Conservation (phyloP, 345 rosid species). For the Eucalyptus curtisii region DNA sequence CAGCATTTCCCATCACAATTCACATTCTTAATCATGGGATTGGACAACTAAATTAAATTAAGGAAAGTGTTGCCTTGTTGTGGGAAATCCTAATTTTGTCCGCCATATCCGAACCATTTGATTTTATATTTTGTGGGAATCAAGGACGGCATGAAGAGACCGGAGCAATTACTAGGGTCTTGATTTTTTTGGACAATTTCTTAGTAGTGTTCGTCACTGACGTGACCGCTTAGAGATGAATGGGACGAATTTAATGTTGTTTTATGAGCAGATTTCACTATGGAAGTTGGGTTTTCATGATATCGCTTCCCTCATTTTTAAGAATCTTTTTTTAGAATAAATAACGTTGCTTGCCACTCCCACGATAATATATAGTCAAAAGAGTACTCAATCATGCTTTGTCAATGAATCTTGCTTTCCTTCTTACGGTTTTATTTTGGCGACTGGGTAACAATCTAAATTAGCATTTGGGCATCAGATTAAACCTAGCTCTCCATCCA, state of each 20-base stretch:
- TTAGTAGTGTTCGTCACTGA: not conserved
- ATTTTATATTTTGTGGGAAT: constrained; percentile 16
- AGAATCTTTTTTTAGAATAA: not conserved
- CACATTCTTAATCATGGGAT: not conserved
- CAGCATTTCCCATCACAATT: not conserved
- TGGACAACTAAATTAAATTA: not conserved
- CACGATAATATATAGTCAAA: not conserved
- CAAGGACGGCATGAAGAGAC: constrained; percentile 23
- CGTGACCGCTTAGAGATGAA: not conserved
- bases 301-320: not conserved
- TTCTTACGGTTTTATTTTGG: not conserved
- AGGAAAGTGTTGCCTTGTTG: not conserved
- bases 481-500: not conserved
- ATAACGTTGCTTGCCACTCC: not conserved
- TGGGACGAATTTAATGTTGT: not conserved
- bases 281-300: not conserved
- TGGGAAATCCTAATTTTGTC: constrained; percentile 48
- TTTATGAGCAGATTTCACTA: not conserved
- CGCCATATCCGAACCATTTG: constrained; percentile 21
- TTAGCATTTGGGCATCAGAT: not conserved
- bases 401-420: not conserved
- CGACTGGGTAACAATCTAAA: not conserved
- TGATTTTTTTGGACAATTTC: not conserved
- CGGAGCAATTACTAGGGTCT: constrained; percentile 12
- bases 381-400: not conserved